Evolutionary conservation across 2,329 filamentous ascomycete species (phyloP).

Genomic region (Colletotrichum truncatum): DNA sequence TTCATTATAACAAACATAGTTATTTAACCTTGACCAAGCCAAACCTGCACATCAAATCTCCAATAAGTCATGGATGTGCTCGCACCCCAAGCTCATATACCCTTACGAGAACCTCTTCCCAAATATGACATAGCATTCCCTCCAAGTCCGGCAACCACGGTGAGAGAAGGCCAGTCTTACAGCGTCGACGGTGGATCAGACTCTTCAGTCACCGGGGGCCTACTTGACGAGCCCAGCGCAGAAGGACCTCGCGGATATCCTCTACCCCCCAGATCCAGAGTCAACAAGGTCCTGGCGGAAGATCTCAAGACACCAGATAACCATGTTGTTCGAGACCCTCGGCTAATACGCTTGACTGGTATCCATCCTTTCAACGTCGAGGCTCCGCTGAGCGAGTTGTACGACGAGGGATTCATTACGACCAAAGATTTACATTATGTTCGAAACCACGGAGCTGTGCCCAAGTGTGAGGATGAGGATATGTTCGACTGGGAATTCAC

Average conservation of each 20-base stretch:
- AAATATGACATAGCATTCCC: slow-evolving; percentile 39
- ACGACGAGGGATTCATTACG: slow-evolving; percentile 84
- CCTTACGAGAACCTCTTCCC: slow-evolving; percentile 13
- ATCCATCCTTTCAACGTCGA: slow-evolving; percentile 93
- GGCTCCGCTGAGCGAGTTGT: slow-evolving; percentile 81
- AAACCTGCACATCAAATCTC: background rate
- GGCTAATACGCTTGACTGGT: slow-evolving; percentile 87
- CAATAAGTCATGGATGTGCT: slow-evolving; percentile 10
- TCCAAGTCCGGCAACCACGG: slow-evolving; percentile 50
- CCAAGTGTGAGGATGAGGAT: slow-evolving; percentile 75
- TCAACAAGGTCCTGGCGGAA: slow-evolving; percentile 72
- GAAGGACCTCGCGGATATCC: slow-evolving; percentile 56
- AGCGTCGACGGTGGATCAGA: slow-evolving; percentile 40
- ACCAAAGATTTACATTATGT: slow-evolving; percentile 92
- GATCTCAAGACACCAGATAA: slow-evolving; percentile 86
- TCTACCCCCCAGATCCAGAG: slow-evolving; percentile 72
- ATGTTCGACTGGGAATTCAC: slow-evolving; percentile 84
- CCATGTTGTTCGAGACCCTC: slow-evolving; percentile 81
- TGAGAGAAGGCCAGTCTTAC: slow-evolving; percentile 45
- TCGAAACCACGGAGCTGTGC: slow-evolving; percentile 87
- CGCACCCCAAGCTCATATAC: background rate
- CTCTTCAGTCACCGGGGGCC: background rate
- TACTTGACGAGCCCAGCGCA: slow-evolving; percentile 30
- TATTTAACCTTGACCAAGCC: background rate
- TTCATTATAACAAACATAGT: background rate